Base-by-base conservation (phyloP, 768 basidiomycete genomes). In the Agrocybe pediades region DNA sequence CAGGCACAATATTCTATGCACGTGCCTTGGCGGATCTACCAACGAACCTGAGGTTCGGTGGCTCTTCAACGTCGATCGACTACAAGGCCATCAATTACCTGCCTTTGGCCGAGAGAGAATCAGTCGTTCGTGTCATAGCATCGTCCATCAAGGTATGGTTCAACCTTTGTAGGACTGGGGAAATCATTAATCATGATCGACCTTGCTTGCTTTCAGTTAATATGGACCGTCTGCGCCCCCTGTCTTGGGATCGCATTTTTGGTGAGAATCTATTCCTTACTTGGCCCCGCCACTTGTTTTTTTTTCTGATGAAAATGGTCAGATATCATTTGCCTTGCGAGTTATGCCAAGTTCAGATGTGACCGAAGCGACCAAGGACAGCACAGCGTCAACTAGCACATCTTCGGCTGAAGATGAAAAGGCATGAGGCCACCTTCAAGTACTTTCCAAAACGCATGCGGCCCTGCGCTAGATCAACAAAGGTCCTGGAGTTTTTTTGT, bases 221-320 rank as follows among this genome's bases (percentile, higher is more conserved):
- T 92, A 53, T 92, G 90, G 90, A 79, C 80, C 15, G 79, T 87
- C 27, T 91, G 88, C 67, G 72, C 82, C 36, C 88, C 90, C 19
- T 82, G 84, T 64, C 67, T 92, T 46, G 85, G 83, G 25, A 62
- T 84, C 49, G 85, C 88, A 30, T 77, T 83, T 62, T 61, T 89
- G 68, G 86, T 88, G 64, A 62, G 71, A 55, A 39, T 55, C 27
- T 48, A 24, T 42, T 53, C 21, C 20, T 47, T 23, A 39, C 44
- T 19, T 17, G n/a, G 24, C 33, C 24, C n/a, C n/a, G n/a, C n/a
- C n/a, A n/a, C n/a, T 13, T 43, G 47, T 13, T 42, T 42, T 41
- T 33, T 46, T 56, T 41, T 62, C 50, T 40, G 29, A 51, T 27
- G 48, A 36, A 33, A 13, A 44, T 47, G 41, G 16, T 52, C 51